Percentiles rank a stretch among this genome's conserved stretches.
Evolutionary conservation across 345 rosid species (phyloP).

Genomic region (Sisymbrium irio): DNA sequence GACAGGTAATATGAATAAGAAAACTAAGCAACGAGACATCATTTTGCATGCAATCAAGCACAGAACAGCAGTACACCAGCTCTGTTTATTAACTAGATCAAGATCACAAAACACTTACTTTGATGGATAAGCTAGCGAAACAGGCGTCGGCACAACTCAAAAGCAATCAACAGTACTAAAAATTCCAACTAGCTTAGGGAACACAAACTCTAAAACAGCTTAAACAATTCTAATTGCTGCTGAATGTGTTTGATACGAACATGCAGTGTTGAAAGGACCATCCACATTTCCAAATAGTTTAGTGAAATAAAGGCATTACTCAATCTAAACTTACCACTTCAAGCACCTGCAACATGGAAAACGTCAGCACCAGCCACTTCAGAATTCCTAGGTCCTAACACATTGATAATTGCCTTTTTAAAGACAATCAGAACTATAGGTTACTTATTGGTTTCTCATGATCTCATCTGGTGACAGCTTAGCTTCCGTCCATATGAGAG

Average conservation of each 20-base stretch:
- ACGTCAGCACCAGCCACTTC: constrained; percentile 29
- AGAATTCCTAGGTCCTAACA: constrained; percentile 45
- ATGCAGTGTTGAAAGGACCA: constrained; percentile 23
- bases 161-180: constrained; percentile 10
- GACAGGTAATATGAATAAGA: constrained; percentile 2
- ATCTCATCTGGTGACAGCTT: constrained; percentile 43
- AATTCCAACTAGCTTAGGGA: neutral
- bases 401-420: constrained; percentile 17
- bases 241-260: constrained; percentile 28
- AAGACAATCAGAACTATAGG: constrained; percentile 43
- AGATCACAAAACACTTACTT: neutral
- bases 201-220: neutral
- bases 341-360: constrained; percentile 31
- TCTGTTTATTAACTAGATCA: neutral
- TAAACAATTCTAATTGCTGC: constrained; percentile 7
- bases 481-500: constrained; percentile 16
- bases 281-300: constrained; percentile 16
- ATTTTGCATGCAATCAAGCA: constrained; percentile 29
- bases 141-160: neutral
- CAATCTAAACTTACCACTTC: constrained; percentile 34
- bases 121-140: neutral
- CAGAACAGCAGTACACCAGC: constrained; percentile 15
- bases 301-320: constrained; percentile 3
- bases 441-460: constrained; percentile 44
- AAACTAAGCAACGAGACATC: neutral